Percentiles rank a stretch among this genome's conserved stretches.
Evolutionary conservation across 108 stramenopile species (phyloP).

Genomic region (Fragilaria radians): DNA sequence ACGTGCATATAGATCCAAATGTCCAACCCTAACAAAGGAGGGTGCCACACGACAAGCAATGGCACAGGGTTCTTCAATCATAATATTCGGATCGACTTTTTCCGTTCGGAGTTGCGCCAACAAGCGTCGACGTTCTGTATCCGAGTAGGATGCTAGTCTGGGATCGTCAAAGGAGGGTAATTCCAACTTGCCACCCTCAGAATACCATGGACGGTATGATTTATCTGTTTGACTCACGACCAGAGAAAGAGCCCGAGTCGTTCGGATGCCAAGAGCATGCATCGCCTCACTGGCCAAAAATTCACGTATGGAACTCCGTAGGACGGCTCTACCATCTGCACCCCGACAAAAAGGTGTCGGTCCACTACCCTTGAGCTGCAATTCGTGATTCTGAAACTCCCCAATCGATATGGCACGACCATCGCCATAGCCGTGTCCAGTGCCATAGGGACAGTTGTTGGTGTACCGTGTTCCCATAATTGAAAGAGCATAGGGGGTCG

Average conservation of each 20-base stretch:
- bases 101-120: slow-evolving; percentile 49
- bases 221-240: slow-evolving; percentile 55
- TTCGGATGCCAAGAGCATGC: slow-evolving; percentile 83
- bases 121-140: slow-evolving; percentile 44
- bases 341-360: slow-evolving; percentile 92
- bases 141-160: slow-evolving; percentile 54
- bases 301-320: slow-evolving; percentile 91
- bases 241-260: slow-evolving; percentile 82
- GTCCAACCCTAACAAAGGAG: slow-evolving; percentile 79
- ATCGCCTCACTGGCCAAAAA: slow-evolving; percentile 95
- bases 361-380: slow-evolving; percentile 97
- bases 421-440: slow-evolving; percentile 86
- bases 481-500: slow-evolving; percentile 83
- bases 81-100: slow-evolving; percentile 70
- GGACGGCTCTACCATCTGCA: slow-evolving; percentile 93
- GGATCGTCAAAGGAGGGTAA: slow-evolving; percentile 62
- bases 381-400: slow-evolving; percentile 71
- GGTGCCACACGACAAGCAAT: slow-evolving; percentile 79
- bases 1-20: slow-evolving; percentile 78
- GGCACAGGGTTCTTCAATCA: slow-evolving; percentile 76
- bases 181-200: slow-evolving; percentile 24
- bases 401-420: slow-evolving; percentile 78
- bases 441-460: slow-evolving; percentile 77
- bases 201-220: slow-evolving; percentile 67
- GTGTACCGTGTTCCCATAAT: slow-evolving; percentile 78